Base-by-base conservation (phyloP, 2,329 filamentous ascomycete species). In the Cercospora sp. region DNA sequence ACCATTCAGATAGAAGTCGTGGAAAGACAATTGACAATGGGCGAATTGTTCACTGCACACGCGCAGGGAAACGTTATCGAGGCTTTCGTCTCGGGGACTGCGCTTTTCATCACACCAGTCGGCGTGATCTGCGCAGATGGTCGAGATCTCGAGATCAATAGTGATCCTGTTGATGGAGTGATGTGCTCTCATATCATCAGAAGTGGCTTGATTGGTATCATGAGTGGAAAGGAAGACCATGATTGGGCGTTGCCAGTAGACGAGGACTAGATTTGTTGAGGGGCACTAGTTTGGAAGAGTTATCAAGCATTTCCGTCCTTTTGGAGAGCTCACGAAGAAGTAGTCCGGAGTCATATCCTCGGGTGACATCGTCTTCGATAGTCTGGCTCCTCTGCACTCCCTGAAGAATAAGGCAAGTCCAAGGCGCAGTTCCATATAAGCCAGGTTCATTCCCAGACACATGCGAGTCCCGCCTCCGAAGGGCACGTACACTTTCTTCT, bases 71-170 rank as follows among this genome's bases (percentile, higher is more conserved):
- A 70, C 10, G 40, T 72, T 12, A 78, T 96, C 13, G 93, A 97
- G 81, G 86, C 91, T 1, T 97, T 97, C 77, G 91, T 90, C 10
- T 88, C 90, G 36, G 93, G 93, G 28, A 97, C 93, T 71, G 93
- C 93, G 67, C 81, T 79, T 74, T 83, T 82, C 57, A 76, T 83
- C 51, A 77, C 79, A 3, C 79, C 81, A 0, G 78, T 83, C 20
- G 75, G 75, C 18, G 71, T 77, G 55, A 80, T 83, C 48, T 76
- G 79, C 59, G 82, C 77, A 70, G 75, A 79, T 8, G 80, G 80
- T 16, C 75, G 75, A 69, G 80, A 80, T 45, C 67, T 82, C 16
- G 74, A 78, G 18, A 75, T 83, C 79, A 28, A 76, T 80, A 71
- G 72, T 60, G 77, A 76, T 65, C 80, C 79, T 1, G 73, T 78